These are phyloP conservation scores for Falciphora oryzae DNA, from an alignment of 2,329 filamentous ascomycete genomes.

Conservation along the genomic window DNA sequence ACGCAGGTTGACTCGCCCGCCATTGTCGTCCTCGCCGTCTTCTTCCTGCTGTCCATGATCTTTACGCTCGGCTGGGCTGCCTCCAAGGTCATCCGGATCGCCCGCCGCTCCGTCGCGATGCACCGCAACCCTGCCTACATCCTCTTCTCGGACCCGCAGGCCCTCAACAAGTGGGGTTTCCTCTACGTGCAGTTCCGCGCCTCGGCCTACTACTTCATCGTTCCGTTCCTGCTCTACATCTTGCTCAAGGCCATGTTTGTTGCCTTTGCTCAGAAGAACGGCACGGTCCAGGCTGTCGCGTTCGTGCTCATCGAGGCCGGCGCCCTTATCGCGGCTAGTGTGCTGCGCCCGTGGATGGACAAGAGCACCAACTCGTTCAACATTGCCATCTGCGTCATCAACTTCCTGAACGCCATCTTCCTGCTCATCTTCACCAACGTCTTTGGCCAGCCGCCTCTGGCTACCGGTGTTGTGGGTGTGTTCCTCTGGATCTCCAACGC, in stretches of 20 bases:
- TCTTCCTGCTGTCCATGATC: slow-evolving; percentile 73
- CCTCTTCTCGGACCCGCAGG: slow-evolving; percentile 77
- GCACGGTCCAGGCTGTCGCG: slow-evolving; percentile 67
- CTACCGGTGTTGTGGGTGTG: slow-evolving; percentile 77
- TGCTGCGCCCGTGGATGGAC: slow-evolving; percentile 88
- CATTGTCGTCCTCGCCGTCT: slow-evolving; percentile 71
- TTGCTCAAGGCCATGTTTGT: slow-evolving; percentile 79
- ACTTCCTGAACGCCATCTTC: slow-evolving; percentile 78
- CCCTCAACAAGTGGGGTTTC: slow-evolving; percentile 89
- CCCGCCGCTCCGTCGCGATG: slow-evolving; percentile 73
- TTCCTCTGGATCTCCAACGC: slow-evolving; percentile 80
- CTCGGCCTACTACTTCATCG: slow-evolving; percentile 82
- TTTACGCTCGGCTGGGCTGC: slow-evolving; percentile 70
- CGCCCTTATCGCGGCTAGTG: slow-evolving; percentile 64
- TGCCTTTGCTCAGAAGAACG: slow-evolving; percentile 62
- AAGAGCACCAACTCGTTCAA: slow-evolving; percentile 91
- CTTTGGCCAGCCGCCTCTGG: slow-evolving; percentile 71
- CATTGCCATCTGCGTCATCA: slow-evolving; percentile 74
- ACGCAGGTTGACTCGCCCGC: slow-evolving; percentile 72
- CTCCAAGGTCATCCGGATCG: slow-evolving; percentile 75
- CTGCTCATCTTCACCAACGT: slow-evolving; percentile 76
- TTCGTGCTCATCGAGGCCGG: slow-evolving; percentile 69
- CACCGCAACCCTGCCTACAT: slow-evolving; percentile 91
- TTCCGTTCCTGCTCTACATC: slow-evolving; percentile 66
- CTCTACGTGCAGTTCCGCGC: slow-evolving; percentile 86